Base-by-base conservation (phyloP, 495 filamentous ascomycete species). In the Astrocystis sublimbata region DNA sequence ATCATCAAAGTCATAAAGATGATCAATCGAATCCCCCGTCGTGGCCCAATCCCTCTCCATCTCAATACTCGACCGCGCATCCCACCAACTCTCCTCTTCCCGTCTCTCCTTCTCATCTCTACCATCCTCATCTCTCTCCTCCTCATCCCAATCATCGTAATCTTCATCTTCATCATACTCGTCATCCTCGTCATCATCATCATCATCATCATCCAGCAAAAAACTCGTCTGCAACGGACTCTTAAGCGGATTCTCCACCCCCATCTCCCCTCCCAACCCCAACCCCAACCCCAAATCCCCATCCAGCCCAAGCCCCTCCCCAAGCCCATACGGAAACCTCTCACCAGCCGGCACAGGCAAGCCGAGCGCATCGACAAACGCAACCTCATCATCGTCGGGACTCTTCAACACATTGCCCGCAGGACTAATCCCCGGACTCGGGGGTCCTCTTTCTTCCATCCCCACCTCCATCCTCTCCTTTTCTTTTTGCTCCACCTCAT, bases 221-320 rank as follows among this genome's bases (percentile, higher is more conserved):
- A 66, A 59, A 33, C 52, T 66, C 10, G 51, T 60, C 42, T 71
- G 46, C 21, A 69, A 58, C 28, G 68, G 65, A 21, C 66, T 71
- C 36, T 45, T 71, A 7, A 57, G 64, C 17, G 62, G 63, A 0
- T 26, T 23, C 0, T 64, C 41, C 8, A 26, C 21, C 7, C 58
- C 43, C 51, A n/a, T 50, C 51, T 17, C 7, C 33, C 21, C 1
- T 1, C 23, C 17, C 33, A 4, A 7, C 35, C 7, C n/a, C n/a
- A n/a, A n/a, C n/a, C n/a, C n/a, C n/a, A n/a, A n/a, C n/a, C n/a
- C n/a, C n/a, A n/a, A n/a, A n/a, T n/a, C n/a, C n/a, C n/a, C n/a
- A n/a, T n/a, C n/a, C n/a, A n/a, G n/a, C n/a, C n/a, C n/a, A n/a
- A n/a, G n/a, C n/a, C n/a, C n/a, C n/a, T n/a, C n/a, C n/a, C n/a